These are phyloP conservation scores for Triangularia verruculosa DNA, from an alignment of 2,329 filamentous ascomycete genomes.

Conservation along the genomic window DNA sequence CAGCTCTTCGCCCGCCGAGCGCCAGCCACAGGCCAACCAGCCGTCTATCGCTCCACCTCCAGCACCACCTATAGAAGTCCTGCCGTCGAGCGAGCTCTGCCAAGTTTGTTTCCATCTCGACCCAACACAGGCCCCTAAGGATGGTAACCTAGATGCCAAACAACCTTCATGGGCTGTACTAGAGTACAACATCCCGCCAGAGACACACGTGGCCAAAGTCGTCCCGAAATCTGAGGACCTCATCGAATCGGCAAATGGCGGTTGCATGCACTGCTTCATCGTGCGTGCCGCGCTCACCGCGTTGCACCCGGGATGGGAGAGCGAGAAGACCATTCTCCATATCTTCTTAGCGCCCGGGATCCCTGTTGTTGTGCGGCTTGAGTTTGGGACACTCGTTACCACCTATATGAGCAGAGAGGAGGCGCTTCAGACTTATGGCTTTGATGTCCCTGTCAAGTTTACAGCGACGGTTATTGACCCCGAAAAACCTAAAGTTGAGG, in stretches of 20 bases:
- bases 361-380: conserved; percentile 5
- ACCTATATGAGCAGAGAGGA: neutral
- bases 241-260: neutral
- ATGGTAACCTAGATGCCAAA: neutral
- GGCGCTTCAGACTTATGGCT: neutral
- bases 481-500: too few species aligned
- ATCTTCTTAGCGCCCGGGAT: conserved; percentile 13
- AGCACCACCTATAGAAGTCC: neutral
- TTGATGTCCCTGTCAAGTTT: too few species aligned
- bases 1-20: neutral
- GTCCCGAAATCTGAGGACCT: neutral
- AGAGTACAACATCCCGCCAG: conserved; percentile 3
- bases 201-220: conserved; percentile 1
- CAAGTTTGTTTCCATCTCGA: neutral
- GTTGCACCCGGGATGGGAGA: conserved; percentile 7
- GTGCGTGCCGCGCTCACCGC: conserved; percentile 7
- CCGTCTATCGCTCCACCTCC: neutral
- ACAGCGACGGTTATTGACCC: too few species aligned
- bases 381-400: neutral
- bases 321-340: conserved; percentile 1
- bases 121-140: neutral
- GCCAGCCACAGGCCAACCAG: neutral
- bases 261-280: conserved; percentile 10
- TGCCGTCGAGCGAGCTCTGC: neutral
- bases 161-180: neutral